Evolutionary conservation across 2,329 filamentous ascomycete genomes (phyloP), one percentile per base, ranked within the genome.

Genomic region (Colletotrichum destructivum): DNA sequence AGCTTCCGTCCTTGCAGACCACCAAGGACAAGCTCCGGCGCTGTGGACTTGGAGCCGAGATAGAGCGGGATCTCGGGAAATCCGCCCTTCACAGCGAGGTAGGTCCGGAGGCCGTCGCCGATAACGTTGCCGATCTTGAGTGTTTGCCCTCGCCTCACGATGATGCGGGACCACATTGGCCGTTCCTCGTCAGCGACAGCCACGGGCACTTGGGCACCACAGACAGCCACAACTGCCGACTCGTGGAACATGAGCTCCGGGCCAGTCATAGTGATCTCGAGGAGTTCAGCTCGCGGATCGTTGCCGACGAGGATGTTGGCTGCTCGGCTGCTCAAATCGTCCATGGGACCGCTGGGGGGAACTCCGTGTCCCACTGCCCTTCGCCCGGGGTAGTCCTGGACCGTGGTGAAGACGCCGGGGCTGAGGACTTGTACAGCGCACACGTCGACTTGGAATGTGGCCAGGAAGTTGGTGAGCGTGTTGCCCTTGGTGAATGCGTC

Each of bases 301-400:
- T 92, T 92, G 0, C 89, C 89, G 0, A 88, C 89, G 1, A 92
- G 82, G 23, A 87, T 80, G 73, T 92, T 92, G 2, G 88, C 89
- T 38, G 90, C 82, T 31, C 86, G 85, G 56, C 88, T 87, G 1
- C 88, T 84, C n/a, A 91, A 76, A 0, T 85, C 82, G 75, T 91
- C 90, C 89, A 91, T 91, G 0, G 90, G 88, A 0, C 90, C 90
- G 4, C 85, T 84, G 42, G 89, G 87, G 4, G 87, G 87, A 60
- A 92, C 88, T 8, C 89, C 90, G 75, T 86, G 85, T 1, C 89
- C 89, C 2, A 90, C 82, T 0, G 82, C 84, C 3, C 87, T 85
- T n/a, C 90, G 81, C 0, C 86, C 89, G 0, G 88, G 88, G 57
- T 85, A 85, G 72, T 92, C 89, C 77, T 91, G 87, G 1, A 92